Percentiles rank a stretch among this genome's conserved stretches.
These are phyloP conservation scores for Emiliania huxleyi DNA, from an alignment of 78 protist species.

Conservation along the genomic window DNA sequence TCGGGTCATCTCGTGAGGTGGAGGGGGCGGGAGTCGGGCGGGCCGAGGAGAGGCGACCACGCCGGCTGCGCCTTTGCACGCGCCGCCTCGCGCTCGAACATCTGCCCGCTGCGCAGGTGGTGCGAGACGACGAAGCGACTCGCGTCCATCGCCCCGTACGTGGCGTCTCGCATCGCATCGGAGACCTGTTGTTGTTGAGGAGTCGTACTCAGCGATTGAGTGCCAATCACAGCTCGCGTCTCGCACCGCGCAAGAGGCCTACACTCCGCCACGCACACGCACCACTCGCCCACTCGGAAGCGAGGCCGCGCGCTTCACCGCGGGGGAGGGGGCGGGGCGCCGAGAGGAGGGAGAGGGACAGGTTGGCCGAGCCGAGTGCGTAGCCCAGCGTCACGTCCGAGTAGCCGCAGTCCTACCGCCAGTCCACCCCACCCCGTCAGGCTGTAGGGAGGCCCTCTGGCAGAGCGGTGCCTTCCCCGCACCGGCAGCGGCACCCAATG, in stretches of 20 bases:
- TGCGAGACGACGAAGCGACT: not conserved
- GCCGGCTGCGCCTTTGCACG: not conserved
- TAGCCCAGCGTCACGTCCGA: not conserved
- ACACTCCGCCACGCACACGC: no score
- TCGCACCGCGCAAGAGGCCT: no score
- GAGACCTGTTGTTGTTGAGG: no score
- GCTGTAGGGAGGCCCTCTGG: no score
- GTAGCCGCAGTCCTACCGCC: slow-evolving; percentile 1
- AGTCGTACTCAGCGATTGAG: not conserved
- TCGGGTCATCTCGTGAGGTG: no score
- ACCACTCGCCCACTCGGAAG: no score
- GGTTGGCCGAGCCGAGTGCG: not conserved
- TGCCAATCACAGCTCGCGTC: no score
- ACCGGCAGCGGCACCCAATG: no score
- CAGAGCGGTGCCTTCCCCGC: no score
- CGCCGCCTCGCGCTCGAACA: not conserved
- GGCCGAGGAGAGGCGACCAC: not conserved
- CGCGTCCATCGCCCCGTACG: not conserved
- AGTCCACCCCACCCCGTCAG: not conserved
- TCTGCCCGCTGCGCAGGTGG: not conserved
- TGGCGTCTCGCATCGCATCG: not conserved
- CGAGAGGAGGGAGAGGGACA: not conserved
- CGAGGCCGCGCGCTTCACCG: no score
- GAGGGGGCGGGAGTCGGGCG: not conserved
- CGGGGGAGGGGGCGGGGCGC: not conserved